Percentiles rank a stretch among this genome's conserved stretches.
Conservation (phyloP, 2,329 filamentous ascomycete genomes). For the Cladophialophora immunda region DNA sequence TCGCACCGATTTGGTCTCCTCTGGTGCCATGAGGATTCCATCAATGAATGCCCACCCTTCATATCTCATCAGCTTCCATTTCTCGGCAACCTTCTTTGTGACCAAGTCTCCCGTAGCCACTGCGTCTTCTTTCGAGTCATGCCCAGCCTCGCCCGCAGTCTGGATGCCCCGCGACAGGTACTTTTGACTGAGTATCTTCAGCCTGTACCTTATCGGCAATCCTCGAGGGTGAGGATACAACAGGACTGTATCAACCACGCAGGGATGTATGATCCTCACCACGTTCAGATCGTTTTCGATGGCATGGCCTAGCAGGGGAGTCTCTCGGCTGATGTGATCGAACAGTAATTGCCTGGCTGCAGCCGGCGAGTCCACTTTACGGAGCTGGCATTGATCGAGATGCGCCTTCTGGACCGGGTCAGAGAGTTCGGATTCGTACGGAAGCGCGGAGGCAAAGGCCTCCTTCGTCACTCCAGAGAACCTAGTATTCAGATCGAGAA, state of each 20-base stretch:
- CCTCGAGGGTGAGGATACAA: constrained; percentile 81
- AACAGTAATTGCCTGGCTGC: constrained; percentile 81
- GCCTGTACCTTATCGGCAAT: constrained; percentile 77
- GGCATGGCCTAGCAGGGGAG: constrained; percentile 89
- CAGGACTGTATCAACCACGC: constrained; percentile 83
- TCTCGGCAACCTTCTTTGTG: constrained; percentile 71
- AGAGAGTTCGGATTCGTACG: constrained; percentile 54
- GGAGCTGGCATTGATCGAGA: constrained; percentile 58
- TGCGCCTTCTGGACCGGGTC: background rate
- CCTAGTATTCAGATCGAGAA: constrained; percentile 89
- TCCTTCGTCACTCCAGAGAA: constrained; percentile 87
- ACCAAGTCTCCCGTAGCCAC: constrained; percentile 88
- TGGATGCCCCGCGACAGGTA: constrained; percentile 82
- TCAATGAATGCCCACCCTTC: constrained; percentile 72
- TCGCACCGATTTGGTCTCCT: constrained; percentile 8
- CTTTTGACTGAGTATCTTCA: constrained; percentile 77
- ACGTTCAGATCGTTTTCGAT: constrained; percentile 95
- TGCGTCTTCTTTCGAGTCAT: constrained; percentile 93
- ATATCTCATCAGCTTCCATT: constrained; percentile 73
- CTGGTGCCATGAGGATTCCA: constrained; percentile 51
- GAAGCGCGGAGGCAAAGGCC: constrained; percentile 74
- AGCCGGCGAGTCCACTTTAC: constrained; percentile 78
- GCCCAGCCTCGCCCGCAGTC: constrained; percentile 71
- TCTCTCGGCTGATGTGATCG: constrained; percentile 75
- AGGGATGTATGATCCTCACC: constrained; percentile 82